A percentile compares a stretch with the other conserved stretches of the same genome.
Evolutionary conservation across 805 yeast species (phyloP).

Genomic region (Starmerella kuoi): DNA sequence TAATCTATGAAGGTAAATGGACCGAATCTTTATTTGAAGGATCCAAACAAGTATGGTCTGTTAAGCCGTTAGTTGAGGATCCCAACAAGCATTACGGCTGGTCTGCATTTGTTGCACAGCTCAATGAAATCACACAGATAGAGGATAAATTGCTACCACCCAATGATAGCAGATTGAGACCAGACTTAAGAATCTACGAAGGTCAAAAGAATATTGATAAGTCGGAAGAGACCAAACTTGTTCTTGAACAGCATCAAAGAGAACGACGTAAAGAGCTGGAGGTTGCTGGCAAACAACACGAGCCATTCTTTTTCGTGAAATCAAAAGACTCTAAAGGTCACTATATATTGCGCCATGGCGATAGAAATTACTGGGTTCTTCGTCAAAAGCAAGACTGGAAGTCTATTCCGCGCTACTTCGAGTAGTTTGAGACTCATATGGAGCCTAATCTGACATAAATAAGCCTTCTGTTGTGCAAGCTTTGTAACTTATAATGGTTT

Average conservation of each 20-base stretch:
- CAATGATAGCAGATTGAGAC: constrained; percentile 81
- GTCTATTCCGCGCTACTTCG: constrained; percentile 15
- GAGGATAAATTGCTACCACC: constrained; percentile 60
- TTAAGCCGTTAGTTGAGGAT: constrained; percentile 49
- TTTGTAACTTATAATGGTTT: too few species aligned
- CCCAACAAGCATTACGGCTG: constrained; percentile 67
- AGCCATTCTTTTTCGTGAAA: constrained; percentile 53
- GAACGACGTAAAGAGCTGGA: constrained; percentile 51
- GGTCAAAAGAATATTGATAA: constrained; percentile 45
- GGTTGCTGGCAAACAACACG: constrained; percentile 35
- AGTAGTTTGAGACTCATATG: constrained; percentile 5
- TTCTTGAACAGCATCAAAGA: constrained; percentile 71
- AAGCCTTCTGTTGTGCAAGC: too few species aligned
- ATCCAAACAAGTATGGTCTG: constrained; percentile 49
- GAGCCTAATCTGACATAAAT: too few species aligned
- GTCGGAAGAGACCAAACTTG: constrained; percentile 60
- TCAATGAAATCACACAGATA: constrained; percentile 65
- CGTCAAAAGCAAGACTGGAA: constrained; percentile 34
- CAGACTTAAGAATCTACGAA: constrained; percentile 69
- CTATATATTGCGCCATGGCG: constrained; percentile 39
- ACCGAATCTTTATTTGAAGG: constrained; percentile 35
- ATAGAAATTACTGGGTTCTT: constrained; percentile 59
- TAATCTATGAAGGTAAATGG: constrained; percentile 58
- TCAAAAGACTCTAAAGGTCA: constrained; percentile 28
- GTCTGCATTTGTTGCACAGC: constrained; percentile 64